phyloP scores from a whole-genome alignment of 129 eudicot species.

The Ambrosia trifida region DNA sequence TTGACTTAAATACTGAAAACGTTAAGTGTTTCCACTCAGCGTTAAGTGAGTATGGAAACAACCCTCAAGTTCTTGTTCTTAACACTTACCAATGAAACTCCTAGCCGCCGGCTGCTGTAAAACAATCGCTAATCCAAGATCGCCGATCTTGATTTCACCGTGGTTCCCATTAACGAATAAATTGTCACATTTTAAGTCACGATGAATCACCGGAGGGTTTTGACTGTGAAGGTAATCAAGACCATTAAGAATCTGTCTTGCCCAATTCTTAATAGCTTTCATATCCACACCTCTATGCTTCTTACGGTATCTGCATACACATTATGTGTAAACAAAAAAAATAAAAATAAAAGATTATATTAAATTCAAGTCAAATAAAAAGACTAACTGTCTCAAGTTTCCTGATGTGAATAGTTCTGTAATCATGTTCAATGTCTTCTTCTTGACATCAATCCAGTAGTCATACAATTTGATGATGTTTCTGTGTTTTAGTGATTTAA shows the following conservation, averaged over 20 bases:
- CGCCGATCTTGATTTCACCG: conserved; percentile 88
- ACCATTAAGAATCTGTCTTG: conserved; percentile 77
- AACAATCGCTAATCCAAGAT: conserved; percentile 80
- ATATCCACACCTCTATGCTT: conserved; percentile 73
- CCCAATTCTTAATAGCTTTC: conserved; percentile 91
- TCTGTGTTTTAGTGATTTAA: conserved; percentile 62
- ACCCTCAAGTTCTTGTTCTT: not conserved
- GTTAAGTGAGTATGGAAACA: not conserved
- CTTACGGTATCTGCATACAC: conserved; percentile 55
- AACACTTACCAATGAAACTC: conserved; percentile 70
- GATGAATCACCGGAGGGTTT: conserved; percentile 74
- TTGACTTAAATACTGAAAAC: no score
- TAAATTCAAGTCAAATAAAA: not conserved
- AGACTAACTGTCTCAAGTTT: conserved; percentile 72
- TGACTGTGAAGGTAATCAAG: conserved; percentile 80
- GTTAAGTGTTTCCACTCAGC: no score
- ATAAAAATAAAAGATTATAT: not conserved
- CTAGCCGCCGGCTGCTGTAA: conserved; percentile 71
- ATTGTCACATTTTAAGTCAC: conserved; percentile 91
- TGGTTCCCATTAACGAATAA: conserved; percentile 89
- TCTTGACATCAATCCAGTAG: conserved; percentile 79
- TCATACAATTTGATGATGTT: conserved; percentile 65
- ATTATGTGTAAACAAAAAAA: not conserved
- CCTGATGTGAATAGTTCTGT: conserved; percentile 95
- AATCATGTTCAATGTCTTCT: conserved; percentile 74